These are phyloP conservation scores for Vigna trinervia DNA, from an alignment of 306 rosid species.

Conservation along the genomic window DNA sequence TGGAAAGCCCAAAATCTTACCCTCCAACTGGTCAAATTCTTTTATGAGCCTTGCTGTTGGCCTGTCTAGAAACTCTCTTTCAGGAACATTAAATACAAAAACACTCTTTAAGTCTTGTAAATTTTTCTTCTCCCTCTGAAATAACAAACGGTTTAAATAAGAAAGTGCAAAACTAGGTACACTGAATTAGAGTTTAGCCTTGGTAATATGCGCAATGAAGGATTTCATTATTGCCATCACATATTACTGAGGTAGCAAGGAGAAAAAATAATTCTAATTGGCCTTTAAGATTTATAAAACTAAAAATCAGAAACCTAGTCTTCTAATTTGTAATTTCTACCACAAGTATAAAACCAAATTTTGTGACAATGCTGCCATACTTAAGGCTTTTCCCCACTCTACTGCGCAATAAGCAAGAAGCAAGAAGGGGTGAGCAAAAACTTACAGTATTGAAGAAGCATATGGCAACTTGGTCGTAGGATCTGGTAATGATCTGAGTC, in stretches of 20 bases:
- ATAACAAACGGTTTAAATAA: neutral
- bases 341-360: neutral
- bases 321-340: neutral
- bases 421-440: neutral
- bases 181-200: neutral
- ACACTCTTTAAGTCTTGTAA: constrained; percentile 81
- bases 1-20: constrained; percentile 48
- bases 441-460: constrained; percentile 93
- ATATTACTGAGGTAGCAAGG: neutral
- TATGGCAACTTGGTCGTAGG: constrained; percentile 85
- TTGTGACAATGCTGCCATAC: neutral
- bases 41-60: constrained; percentile 89
- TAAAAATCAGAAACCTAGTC: neutral
- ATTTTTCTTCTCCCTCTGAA: constrained; percentile 84
- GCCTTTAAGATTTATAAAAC: too few species aligned
- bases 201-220: too few species aligned
- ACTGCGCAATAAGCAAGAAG: too few species aligned
- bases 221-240: neutral
- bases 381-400: too few species aligned
- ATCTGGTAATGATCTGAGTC: constrained; percentile 74
- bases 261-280: neutral
- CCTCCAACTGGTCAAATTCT: constrained; percentile 70
- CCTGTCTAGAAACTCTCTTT: constrained; percentile 81
- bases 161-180: neutral
- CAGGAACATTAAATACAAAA: constrained; percentile 72